A percentile compares a stretch with the other conserved stretches of the same genome.
Conservation (phyloP, 345 rosid genomes). For the Isatis tinctoria region DNA sequence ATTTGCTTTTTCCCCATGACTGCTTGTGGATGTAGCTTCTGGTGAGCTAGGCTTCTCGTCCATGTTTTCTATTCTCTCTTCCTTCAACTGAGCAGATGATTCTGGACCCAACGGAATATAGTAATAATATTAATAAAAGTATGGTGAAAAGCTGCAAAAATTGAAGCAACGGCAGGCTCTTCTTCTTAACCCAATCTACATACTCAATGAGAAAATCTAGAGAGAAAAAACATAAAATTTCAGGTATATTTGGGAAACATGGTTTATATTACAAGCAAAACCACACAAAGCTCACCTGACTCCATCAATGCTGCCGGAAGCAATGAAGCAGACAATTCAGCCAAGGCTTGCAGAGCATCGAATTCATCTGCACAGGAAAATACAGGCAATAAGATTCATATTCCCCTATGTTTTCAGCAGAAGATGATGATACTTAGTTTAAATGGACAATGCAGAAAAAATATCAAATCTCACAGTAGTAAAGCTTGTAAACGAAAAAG, state of each 20-base stretch:
- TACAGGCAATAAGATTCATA: background rate
- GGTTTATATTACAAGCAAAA: slow-evolving; percentile 8
- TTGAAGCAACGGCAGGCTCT: background rate
- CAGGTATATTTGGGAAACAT: background rate
- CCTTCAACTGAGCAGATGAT: slow-evolving; percentile 65
- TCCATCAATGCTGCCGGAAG: slow-evolving; percentile 52
- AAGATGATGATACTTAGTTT: slow-evolving; percentile 3
- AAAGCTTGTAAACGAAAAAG: background rate
- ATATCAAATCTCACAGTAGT: background rate
- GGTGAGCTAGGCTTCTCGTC: slow-evolving; percentile 52
- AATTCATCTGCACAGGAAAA: slow-evolving; percentile 53
- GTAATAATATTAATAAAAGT: background rate
- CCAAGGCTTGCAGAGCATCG: slow-evolving; percentile 77
- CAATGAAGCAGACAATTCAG: slow-evolving; percentile 62
- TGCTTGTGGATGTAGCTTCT: slow-evolving; percentile 50
- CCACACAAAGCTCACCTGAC: slow-evolving; percentile 49
- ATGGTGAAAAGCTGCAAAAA: slow-evolving; percentile 7
- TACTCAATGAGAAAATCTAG: slow-evolving; percentile 11
- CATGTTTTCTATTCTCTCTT: slow-evolving; percentile 42
- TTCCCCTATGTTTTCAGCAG: background rate
- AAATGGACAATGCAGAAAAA: background rate
- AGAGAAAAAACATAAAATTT: background rate
- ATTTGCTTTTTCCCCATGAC: slow-evolving; percentile 40
- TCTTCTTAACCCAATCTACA: background rate
- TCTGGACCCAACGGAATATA: slow-evolving; percentile 41